Evolutionary conservation across 176 grass and related monocot species (phyloP).

Genomic region (Rhipidocladum racemiflorum): DNA sequence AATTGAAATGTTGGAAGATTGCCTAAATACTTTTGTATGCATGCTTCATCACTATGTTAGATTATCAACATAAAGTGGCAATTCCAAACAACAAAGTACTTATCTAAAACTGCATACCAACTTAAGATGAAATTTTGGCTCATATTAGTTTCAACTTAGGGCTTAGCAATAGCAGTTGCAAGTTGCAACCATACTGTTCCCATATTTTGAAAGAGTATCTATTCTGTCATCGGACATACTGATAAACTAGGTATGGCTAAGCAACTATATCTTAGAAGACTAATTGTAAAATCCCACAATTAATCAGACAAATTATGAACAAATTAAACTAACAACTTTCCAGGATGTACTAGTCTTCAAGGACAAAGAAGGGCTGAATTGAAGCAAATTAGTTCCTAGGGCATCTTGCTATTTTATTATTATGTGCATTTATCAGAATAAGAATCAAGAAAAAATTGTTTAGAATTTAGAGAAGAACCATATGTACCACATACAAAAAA

Average conservation of each 20-base stretch:
- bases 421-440: not conserved
- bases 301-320: too few relatives aligned
- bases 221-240: too few relatives aligned
- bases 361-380: not conserved
- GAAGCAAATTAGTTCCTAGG: not conserved
- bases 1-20: not conserved
- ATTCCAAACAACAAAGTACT: not conserved
- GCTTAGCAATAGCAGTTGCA: not conserved
- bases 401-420: not conserved
- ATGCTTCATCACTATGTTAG: not conserved
- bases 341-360: not conserved
- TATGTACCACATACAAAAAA: slow-evolving; percentile 13
- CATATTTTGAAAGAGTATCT: too few relatives aligned
- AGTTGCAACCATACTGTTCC: not conserved
- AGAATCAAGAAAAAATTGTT: not conserved
- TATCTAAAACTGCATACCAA: not conserved
- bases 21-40: not conserved
- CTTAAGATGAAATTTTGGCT: not conserved
- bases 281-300: too few relatives aligned
- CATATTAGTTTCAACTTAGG: not conserved
- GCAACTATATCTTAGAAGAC: too few relatives aligned
- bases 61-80: not conserved
- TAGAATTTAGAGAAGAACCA: not conserved
- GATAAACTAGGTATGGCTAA: too few relatives aligned
- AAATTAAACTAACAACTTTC: not conserved